Conservation (phyloP, 2,329 filamentous ascomycete species). For the Pleomassaria siparia region DNA sequence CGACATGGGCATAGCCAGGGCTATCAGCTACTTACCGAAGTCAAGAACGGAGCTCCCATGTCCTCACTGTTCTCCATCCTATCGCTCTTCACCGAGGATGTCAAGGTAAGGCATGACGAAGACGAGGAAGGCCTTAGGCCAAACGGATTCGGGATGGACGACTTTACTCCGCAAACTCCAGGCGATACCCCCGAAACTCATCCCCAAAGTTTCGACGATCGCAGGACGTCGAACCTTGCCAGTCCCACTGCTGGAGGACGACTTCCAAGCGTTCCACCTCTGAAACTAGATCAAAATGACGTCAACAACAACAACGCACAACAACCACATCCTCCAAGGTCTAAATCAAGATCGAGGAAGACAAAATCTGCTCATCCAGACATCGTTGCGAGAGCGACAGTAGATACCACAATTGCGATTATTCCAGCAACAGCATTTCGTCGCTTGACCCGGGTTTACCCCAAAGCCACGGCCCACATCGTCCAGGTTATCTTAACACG, state of each 20-base stretch:
- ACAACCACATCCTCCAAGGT: constrained; percentile 14
- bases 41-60: constrained; percentile 97
- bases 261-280: constrained; percentile 67
- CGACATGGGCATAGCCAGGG: constrained; percentile 68
- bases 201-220: constrained; percentile 20
- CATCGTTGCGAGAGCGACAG: constrained; percentile 91
- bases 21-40: constrained; percentile 94
- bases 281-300: constrained; percentile 64
- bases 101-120: constrained; percentile 71
- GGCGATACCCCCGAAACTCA: constrained; percentile 20
- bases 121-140: constrained; percentile 58
- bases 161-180: constrained; percentile 36
- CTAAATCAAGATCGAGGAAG: constrained; percentile 40
- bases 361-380: constrained; percentile 88
- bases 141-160: constrained; percentile 34
- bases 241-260: constrained; percentile 40
- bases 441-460: constrained; percentile 88
- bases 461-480: constrained; percentile 94
- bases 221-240: constrained; percentile 33
- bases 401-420: constrained; percentile 97
- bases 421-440: constrained; percentile 96
- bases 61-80: constrained; percentile 97
- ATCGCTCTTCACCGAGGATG: constrained; percentile 93
- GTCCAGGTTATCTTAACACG: constrained; percentile 96
- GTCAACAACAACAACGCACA: constrained; percentile 22